Base-by-base conservation (phyloP, 176 grass and related monocot species). In the Ampelocalamus luodianensis region DNA sequence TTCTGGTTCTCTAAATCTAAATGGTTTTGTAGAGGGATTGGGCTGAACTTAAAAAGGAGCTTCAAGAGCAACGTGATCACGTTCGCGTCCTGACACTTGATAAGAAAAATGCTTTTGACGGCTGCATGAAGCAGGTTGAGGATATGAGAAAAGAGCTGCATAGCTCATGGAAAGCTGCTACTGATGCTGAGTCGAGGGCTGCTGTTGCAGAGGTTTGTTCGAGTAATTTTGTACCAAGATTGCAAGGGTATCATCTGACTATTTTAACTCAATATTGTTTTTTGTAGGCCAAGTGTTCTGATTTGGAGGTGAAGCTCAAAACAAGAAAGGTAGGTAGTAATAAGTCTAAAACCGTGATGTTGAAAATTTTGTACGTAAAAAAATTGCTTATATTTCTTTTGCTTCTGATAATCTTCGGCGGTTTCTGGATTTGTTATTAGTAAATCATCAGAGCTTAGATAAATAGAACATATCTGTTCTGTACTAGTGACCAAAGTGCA, bases 81-180 rank as follows among this genome's bases (percentile, higher is more conserved):
- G 91, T 94, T 79, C 93, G 93, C 26, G 76, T 87, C 77, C 67
- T 99, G 59, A 90, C 92, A 66, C 88, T 91, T 76, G 93, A 94
- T 26, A 99, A 92, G 81, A 89, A 96, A 89, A 99, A 83, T 65
- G 59, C 75, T 14, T 71, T 94, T 74, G 88, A 94, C 26, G 62
- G 79, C 76, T 92, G 88, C 55, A 87, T 96, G 83, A 93, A 87
- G 74, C 93, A 99, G 42, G 86, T 96, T 42, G 91, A 94, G 58
- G 90, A 99, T 83, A 92, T 99, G 93, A 94, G 93, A 85, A 90
- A 92, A 79, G 96, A 99, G 83, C 79, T 99, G 58, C 77, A 94
- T 65, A 92, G 58, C 65, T 92, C 96, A 32, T 92, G 81, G 91
- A 87, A 86, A 75, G 78, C 90, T 81, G 84, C 91, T 92, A 86